phyloP scores from a whole-genome alignment of 805 yeast genomes.

The Cyberlindnera mrakii region DNA sequence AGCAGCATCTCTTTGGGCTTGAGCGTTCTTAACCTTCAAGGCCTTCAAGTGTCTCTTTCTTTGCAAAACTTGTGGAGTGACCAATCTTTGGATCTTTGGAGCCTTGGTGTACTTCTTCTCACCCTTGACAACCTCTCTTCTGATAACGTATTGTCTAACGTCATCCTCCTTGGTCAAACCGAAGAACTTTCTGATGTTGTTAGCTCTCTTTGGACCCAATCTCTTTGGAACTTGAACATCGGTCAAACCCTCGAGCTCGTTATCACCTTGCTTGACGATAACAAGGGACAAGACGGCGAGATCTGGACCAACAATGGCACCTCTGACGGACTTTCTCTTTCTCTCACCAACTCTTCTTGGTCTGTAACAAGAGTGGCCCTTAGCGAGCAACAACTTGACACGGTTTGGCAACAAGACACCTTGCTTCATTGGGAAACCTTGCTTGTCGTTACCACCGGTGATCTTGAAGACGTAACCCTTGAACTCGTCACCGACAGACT shows the following conservation, averaged over 20 bases:
- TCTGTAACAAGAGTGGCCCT: slow-evolving; percentile 98
- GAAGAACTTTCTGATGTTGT: slow-evolving; percentile 99
- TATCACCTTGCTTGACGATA: slow-evolving; percentile 95
- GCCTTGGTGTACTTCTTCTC: slow-evolving; percentile 99
- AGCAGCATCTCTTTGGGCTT: slow-evolving; percentile 99
- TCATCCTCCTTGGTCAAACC: slow-evolving; percentile 82
- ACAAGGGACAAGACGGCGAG: slow-evolving; percentile 91
- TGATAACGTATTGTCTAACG: slow-evolving; percentile 78
- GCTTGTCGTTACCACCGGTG: slow-evolving; percentile 99
- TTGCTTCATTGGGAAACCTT: slow-evolving; percentile 99
- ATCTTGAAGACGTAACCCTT: slow-evolving; percentile 98
- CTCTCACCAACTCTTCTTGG: slow-evolving; percentile 99
- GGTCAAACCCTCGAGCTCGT: slow-evolving; percentile 93
- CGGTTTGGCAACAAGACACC: slow-evolving; percentile 99
- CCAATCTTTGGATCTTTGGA: slow-evolving; percentile 99
- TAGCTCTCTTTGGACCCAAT: slow-evolving; percentile 99
- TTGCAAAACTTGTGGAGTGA: slow-evolving; percentile 98
- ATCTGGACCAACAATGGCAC: slow-evolving; percentile 97
- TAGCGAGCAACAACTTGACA: slow-evolving; percentile 89
- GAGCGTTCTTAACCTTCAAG: slow-evolving; percentile 93
- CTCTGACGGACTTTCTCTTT: slow-evolving; percentile 99
- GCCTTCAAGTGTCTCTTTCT: slow-evolving; percentile 97
- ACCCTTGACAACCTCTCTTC: slow-evolving; percentile 98
- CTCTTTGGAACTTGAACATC: slow-evolving; percentile 95
- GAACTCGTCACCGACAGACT: slow-evolving; percentile 94